phyloP scores from a whole-genome alignment of 768 basidiomycete species.

The Lyophyllum semitale region DNA sequence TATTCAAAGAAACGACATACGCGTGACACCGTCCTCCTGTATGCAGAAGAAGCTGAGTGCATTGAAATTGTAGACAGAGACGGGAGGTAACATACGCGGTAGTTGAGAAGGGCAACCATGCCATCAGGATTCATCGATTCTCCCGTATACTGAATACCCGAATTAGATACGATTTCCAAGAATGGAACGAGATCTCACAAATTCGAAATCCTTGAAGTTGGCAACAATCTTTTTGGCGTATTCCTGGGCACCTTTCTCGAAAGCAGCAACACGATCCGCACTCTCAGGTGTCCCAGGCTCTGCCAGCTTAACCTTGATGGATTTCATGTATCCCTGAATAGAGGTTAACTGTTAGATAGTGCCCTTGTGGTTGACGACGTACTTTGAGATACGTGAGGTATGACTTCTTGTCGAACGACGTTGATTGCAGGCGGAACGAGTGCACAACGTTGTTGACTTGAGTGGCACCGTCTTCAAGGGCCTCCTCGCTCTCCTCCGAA shows the following conservation, averaged over 20 bases:
- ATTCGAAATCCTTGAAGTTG: slow-evolving; percentile 94
- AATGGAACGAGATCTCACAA: slow-evolving; percentile 50
- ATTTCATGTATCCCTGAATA: slow-evolving; percentile 93
- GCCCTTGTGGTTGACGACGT: slow-evolving; percentile 5
- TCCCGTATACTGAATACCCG: slow-evolving; percentile 58
- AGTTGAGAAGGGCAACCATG: slow-evolving; percentile 94
- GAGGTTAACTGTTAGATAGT: neutral
- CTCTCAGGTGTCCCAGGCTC: no score
- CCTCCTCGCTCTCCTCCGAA: slow-evolving; percentile 81
- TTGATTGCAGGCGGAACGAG: slow-evolving; percentile 87
- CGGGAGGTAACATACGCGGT: slow-evolving; percentile 58
- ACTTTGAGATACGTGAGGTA: slow-evolving; percentile 86
- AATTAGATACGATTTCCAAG: neutral
- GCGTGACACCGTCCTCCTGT: slow-evolving; percentile 79
- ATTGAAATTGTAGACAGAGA: neutral
- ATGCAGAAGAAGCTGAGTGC: slow-evolving; percentile 10
- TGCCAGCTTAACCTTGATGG: slow-evolving; percentile 68
- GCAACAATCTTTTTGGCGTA: slow-evolving; percentile 88
- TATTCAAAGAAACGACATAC: slow-evolving; percentile 44
- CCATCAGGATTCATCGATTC: slow-evolving; percentile 85
- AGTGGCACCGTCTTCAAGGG: slow-evolving; percentile 73
- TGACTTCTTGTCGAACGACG: slow-evolving; percentile 88
- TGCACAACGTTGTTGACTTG: slow-evolving; percentile 88
- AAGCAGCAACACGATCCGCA: slow-evolving; percentile 65
- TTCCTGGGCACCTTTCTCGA: slow-evolving; percentile 77